A percentile compares a stretch with the other conserved stretches of the same genome.
phyloP scores from a whole-genome alignment of 805 yeast species.

The Lipomyces yamanashiensis region DNA sequence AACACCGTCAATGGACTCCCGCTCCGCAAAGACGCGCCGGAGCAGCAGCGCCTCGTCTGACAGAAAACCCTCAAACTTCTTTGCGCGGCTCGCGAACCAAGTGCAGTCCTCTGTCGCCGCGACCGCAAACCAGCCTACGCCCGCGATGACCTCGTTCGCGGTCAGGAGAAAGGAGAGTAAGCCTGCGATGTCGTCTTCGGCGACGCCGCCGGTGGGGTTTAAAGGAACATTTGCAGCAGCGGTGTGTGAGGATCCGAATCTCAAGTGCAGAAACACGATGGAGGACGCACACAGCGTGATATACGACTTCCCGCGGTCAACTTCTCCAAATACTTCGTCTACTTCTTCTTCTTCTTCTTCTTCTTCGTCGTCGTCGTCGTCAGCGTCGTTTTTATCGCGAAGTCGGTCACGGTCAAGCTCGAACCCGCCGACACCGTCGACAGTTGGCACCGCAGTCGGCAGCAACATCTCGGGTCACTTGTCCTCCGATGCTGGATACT shows the following conservation, averaged over 20 bases:
- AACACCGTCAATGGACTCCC: slow-evolving; percentile 4
- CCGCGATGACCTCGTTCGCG: slow-evolving; percentile 15
- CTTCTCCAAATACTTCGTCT: too few relatives aligned
- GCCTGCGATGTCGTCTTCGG: slow-evolving; percentile 2
- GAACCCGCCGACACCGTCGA: slow-evolving; percentile 12
- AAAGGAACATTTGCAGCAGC: slow-evolving; percentile 71
- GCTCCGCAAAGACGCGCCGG: slow-evolving; percentile 7
- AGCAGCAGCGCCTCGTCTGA: slow-evolving; percentile 6
- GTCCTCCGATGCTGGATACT: slow-evolving; percentile 80
- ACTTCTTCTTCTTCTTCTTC: too few relatives aligned
- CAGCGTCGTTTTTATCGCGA: slow-evolving; percentile 2
- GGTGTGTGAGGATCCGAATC: slow-evolving; percentile 86
- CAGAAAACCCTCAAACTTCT: slow-evolving; percentile 18
- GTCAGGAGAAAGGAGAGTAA: slow-evolving; percentile 4
- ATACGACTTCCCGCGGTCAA: slow-evolving; percentile 83
- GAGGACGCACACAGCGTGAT: slow-evolving; percentile 95
- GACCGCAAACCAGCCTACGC: slow-evolving; percentile 9
- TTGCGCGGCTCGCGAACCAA: slow-evolving; percentile 20
- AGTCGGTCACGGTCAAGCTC: slow-evolving; percentile 12
- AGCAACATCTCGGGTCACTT: slow-evolving; percentile 20
- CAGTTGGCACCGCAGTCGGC: not conserved
- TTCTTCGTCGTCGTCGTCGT: slow-evolving; percentile 7
- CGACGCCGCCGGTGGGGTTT: slow-evolving; percentile 44
- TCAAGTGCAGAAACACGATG: slow-evolving; percentile 83
- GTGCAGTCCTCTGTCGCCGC: slow-evolving; percentile 12